Evolutionary conservation across 345 rosid species (phyloP).

Genomic region (Cochlearia excelsa): DNA sequence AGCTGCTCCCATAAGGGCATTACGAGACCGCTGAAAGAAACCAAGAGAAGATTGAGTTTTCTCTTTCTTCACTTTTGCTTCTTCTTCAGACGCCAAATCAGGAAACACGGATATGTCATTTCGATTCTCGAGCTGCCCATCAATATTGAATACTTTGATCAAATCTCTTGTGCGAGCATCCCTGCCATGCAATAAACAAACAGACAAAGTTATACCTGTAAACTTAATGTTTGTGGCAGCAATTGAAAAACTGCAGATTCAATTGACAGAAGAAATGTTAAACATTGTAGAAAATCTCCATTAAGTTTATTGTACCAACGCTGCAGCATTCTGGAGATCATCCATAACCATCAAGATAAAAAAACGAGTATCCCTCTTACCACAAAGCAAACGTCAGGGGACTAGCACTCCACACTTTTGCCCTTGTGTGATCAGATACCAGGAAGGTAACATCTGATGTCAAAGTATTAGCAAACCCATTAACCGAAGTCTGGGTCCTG

Average conservation of each 20-base stretch:
- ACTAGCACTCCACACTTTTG: slow-evolving; percentile 86
- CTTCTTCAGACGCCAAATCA: slow-evolving; percentile 65
- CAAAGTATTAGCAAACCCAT: slow-evolving; percentile 57
- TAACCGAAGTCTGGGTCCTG: slow-evolving; percentile 58
- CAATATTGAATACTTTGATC: slow-evolving; percentile 73
- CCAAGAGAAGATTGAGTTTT: slow-evolving; percentile 65
- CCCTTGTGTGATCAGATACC: slow-evolving; percentile 65
- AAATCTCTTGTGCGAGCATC: slow-evolving; percentile 86
- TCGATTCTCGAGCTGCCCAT: slow-evolving; percentile 82
- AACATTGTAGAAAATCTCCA: not conserved
- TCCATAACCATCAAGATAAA: not conserved
- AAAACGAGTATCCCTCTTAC: slow-evolving; percentile 41
- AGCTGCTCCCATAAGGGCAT: slow-evolving; percentile 94
- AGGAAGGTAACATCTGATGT: slow-evolving; percentile 72
- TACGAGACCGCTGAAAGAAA: slow-evolving; percentile 88
- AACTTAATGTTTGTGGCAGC: slow-evolving; percentile 8
- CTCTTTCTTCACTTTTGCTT: slow-evolving; percentile 70
- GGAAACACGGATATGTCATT: slow-evolving; percentile 53
- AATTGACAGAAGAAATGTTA: not conserved
- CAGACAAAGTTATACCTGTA: not conserved
- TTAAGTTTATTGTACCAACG: slow-evolving; percentile 4
- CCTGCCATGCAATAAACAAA: slow-evolving; percentile 44
- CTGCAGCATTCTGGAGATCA: slow-evolving; percentile 8
- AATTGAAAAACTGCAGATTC: slow-evolving; percentile 5
- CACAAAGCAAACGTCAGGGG: slow-evolving; percentile 66